These are phyloP conservation scores for Stylosanthes scabra DNA, from an alignment of 331 rosid species.

Conservation along the genomic window DNA sequence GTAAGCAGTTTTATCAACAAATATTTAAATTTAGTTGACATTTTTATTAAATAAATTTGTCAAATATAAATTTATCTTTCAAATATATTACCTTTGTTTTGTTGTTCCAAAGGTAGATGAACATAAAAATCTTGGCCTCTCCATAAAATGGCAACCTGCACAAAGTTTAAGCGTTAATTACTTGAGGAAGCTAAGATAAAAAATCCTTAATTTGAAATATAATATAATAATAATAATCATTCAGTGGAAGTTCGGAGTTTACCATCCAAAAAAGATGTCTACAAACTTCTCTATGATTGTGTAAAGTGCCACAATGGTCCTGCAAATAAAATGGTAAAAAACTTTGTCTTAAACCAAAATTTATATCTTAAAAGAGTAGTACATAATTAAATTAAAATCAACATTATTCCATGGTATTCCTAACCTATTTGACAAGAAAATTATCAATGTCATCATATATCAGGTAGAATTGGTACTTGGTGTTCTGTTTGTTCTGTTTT, in stretches of 20 bases:
- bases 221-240: neutral
- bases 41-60: no score
- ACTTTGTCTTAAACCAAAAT: neutral
- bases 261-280: conserved; percentile 82
- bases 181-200: neutral
- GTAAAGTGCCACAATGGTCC: conserved; percentile 85
- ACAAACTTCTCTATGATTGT: conserved; percentile 75
- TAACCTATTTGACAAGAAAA: conserved; percentile 13
- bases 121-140: conserved; percentile 68
- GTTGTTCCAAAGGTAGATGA: conserved; percentile 87
- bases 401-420: conserved; percentile 3
- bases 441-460: neutral
- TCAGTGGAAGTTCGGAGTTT: neutral
- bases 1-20: no score
- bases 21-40: no score
- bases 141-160: conserved; percentile 94
- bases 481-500: conserved; percentile 31
- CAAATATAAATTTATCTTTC: no score
- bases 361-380: neutral
- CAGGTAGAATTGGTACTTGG: neutral
- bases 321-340: conserved; percentile 41
- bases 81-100: conserved; percentile 57
- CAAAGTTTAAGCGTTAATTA: neutral
- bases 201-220: neutral
- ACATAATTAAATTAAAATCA: conserved; percentile 5